phyloP scores from a whole-genome alignment of 2,329 filamentous ascomycete genomes.

The Botrytis tulipae region DNA sequence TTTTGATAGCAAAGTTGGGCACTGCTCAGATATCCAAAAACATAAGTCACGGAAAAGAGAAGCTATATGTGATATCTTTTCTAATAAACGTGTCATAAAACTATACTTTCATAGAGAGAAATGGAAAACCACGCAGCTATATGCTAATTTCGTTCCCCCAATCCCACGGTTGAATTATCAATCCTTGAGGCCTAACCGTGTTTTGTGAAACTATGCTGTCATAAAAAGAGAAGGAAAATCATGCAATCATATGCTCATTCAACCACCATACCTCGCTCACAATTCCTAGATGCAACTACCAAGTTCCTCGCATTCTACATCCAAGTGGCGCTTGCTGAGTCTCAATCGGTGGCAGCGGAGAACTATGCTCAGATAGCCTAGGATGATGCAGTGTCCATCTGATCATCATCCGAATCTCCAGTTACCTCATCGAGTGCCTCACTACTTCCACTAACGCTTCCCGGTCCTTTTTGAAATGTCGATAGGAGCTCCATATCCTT shows the following conservation, averaged over 20 bases:
- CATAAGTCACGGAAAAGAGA: background rate
- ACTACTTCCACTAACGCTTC: background rate
- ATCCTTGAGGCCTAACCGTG: background rate
- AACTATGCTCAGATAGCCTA: background rate
- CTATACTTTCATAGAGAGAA: too few relatives aligned
- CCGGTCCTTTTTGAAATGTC: accelerated
- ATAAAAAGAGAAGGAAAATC: background rate
- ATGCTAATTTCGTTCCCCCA: background rate
- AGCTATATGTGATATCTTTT: background rate
- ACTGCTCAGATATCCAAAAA: background rate
- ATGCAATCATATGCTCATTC: background rate
- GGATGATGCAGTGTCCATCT: accelerated
- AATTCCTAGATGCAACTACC: accelerated
- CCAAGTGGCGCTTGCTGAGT: background rate
- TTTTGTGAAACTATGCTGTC: background rate
- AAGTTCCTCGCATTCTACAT: background rate
- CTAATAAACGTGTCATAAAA: background rate
- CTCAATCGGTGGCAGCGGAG: background rate
- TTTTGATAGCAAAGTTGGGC: background rate
- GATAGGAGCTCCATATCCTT: background rate
- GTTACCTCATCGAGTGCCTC: background rate
- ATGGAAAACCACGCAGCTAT: background rate
- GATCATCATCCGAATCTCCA: background rate
- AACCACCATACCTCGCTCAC: background rate
- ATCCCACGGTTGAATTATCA: background rate